Evolutionary conservation across 192 early-diverging fungal genomes (phyloP), one percentile per base, ranked within the genome.

Genomic region (Borealophlyctis nickersoniae): DNA sequence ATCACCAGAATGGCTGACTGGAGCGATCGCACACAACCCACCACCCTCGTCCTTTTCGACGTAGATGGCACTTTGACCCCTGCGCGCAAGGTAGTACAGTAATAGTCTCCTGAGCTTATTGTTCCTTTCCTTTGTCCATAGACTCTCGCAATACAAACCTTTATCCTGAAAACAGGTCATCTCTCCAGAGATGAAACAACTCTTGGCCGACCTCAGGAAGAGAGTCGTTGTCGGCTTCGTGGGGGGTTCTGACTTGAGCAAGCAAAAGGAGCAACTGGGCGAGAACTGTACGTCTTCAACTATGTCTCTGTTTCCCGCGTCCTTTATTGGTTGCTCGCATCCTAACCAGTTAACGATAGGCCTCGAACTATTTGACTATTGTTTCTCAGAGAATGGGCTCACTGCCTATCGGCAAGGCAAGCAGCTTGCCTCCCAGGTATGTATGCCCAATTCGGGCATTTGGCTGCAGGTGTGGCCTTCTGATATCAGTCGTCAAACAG

Each of bases 1-100:
- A 19, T 19, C 39, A 13, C 39, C 39, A 66, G 35, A n/a, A 66
- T 66, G 64, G 45, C 64, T 2, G 36, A 58, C 36, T 66, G 54
- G 54, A 49, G 56, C 39, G 49, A 50, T 30, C 32, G 58, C n/a
- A 36, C 83, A 52, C 75, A 81, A 30, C 90, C 94, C 34, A 81
- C 89, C 72, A 93, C 88, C 70, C 80, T 96, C 67, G 86, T 88
- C 49, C 87, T 97, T 33, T 98, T 98, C 68, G 94, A 99, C 79
- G 94, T 99, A 48, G 96, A 99, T 73, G 96, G 95, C 51, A 96
- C 96, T 13, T 74, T 99, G 56, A 96, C 93, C 9, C 95, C 94
- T 36, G 95, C 94, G 36, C 91, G 96, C 74, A 78, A 86, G 75
- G 93, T 95, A 81, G 39, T n/a, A n/a, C n/a, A n/a, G n/a, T n/a